Evolutionary conservation across 345 rosid species (phyloP).

Genomic region (Moricandia moricandioides): DNA sequence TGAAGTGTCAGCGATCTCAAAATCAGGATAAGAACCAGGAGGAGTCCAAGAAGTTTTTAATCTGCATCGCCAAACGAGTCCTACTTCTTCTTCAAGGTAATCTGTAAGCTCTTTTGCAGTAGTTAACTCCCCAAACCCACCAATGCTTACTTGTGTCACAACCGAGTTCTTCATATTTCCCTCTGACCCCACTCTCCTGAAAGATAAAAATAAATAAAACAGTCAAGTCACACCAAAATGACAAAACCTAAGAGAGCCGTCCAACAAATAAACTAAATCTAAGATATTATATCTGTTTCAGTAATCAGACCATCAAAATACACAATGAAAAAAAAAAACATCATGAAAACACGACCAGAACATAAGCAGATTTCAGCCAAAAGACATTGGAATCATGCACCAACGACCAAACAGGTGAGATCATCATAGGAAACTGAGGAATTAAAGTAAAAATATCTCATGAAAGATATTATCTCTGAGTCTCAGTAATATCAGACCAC

Average conservation of each 20-base stretch:
- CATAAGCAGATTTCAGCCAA: neutral
- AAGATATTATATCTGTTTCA: neutral
- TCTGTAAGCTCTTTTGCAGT: slow-evolving; percentile 56
- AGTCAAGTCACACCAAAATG: too few relatives aligned
- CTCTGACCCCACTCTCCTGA: slow-evolving; percentile 41
- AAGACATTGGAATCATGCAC: neutral
- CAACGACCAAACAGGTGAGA: neutral
- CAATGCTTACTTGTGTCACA: slow-evolving; percentile 75
- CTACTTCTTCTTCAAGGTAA: slow-evolving; percentile 56
- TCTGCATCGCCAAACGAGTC: slow-evolving; percentile 73
- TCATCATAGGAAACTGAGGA: neutral
- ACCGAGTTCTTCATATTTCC: slow-evolving; percentile 40
- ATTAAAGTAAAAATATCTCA: too few relatives aligned
- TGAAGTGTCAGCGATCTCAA: slow-evolving; percentile 36
- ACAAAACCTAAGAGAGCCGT: too few relatives aligned
- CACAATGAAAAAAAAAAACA: neutral
- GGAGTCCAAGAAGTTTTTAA: slow-evolving; percentile 89
- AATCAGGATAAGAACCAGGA: slow-evolving; percentile 71
- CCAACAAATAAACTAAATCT: neutral
- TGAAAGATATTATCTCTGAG: too few relatives aligned
- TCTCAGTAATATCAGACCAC: too few relatives aligned
- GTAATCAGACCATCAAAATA: neutral
- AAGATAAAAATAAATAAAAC: neutral
- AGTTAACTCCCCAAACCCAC: slow-evolving; percentile 63
- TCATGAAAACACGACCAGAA: neutral